A percentile compares a stretch with the other conserved stretches of the same genome.
phyloP scores from a whole-genome alignment of 2,329 filamentous ascomycete genomes.

The Cladophialophora chaetospira region DNA sequence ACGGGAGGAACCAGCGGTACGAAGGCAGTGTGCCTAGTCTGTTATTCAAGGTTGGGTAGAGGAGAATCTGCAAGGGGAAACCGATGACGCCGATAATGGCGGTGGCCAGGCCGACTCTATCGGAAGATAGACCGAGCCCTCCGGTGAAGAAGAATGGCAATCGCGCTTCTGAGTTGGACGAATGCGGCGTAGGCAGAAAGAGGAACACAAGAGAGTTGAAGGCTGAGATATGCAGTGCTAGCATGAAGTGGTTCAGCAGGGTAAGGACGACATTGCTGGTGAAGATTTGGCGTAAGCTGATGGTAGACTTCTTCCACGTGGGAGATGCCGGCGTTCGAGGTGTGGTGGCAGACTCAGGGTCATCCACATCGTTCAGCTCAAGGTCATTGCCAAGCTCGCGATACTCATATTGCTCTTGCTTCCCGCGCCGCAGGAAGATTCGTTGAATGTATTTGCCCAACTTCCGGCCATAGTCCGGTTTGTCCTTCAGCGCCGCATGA shows the following conservation, averaged over 20 bases:
- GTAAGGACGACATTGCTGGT: conserved; percentile 58
- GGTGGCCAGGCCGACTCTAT: conserved; percentile 74
- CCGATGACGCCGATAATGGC: conserved; percentile 74
- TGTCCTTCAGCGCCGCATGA: conserved; percentile 43
- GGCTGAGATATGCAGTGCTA: conserved; percentile 72
- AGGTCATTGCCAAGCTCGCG: conserved; percentile 37
- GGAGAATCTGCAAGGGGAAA: conserved; percentile 69
- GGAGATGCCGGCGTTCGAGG: conserved; percentile 28
- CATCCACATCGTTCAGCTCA: conserved; percentile 29
- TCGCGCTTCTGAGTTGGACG: conserved; percentile 33
- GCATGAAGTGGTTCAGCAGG: conserved; percentile 65
- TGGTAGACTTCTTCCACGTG: neutral
- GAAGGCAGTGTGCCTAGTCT: conserved; percentile 68
- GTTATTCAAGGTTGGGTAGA: conserved; percentile 69
- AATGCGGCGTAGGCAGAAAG: conserved; percentile 73
- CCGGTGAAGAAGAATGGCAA: conserved; percentile 61
- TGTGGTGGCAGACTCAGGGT: conserved; percentile 34
- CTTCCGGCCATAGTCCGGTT: conserved; percentile 45
- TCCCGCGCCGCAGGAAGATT: conserved; percentile 32
- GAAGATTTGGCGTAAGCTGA: conserved; percentile 54
- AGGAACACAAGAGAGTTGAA: conserved; percentile 77
- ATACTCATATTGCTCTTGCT: conserved; percentile 22
- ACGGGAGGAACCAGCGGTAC: conserved; percentile 68
- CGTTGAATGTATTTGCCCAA: conserved; percentile 41
- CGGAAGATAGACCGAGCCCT: conserved; percentile 72